phyloP scores from a whole-genome alignment of 2,329 filamentous ascomycete genomes.

The Boeremia exigua region DNA sequence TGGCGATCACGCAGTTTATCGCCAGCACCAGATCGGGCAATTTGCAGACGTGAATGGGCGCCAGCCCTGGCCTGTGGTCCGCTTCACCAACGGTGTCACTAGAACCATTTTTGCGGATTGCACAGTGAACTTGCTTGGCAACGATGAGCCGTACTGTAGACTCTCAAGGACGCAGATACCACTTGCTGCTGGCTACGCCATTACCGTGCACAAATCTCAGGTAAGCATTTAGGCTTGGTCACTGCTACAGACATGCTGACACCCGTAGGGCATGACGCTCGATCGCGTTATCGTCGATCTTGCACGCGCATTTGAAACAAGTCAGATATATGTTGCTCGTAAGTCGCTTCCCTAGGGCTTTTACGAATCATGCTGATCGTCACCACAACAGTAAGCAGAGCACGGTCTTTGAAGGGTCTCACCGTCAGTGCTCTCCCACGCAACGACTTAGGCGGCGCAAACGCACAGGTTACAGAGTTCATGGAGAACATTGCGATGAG shows the following conservation, averaged over 20 bases:
- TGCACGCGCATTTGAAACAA: conserved; percentile 59
- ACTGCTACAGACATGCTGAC: background rate
- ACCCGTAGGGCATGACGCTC: conserved; percentile 63
- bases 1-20: conserved; percentile 49
- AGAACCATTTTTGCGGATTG: conserved; percentile 61
- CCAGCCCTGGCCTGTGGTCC: conserved; percentile 59
- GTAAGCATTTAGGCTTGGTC: conserved; percentile 4
- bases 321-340: conserved; percentile 68
- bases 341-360: conserved; percentile 13
- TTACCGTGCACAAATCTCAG: conserved; percentile 66
- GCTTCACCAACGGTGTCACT: conserved; percentile 57
- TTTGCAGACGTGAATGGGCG: conserved; percentile 48
- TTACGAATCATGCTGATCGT: conserved; percentile 1
- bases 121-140: conserved; percentile 56
- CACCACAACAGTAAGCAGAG: conserved; percentile 56
- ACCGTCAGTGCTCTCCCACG: conserved; percentile 45
- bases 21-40: conserved; percentile 46
- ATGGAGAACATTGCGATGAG: conserved; percentile 26
- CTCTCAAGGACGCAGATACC: conserved; percentile 67
- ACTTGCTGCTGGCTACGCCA: conserved; percentile 65
- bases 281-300: conserved; percentile 65
- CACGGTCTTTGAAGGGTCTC: conserved; percentile 59
- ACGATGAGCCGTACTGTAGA: conserved; percentile 54
- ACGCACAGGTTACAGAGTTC: conserved; percentile 45
- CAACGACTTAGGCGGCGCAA: conserved; percentile 30